A percentile compares a stretch with the other conserved stretches of the same genome.
Evolutionary conservation across 305 asterid genomes (phyloP).

Genomic region (Solanum hybrid): DNA sequence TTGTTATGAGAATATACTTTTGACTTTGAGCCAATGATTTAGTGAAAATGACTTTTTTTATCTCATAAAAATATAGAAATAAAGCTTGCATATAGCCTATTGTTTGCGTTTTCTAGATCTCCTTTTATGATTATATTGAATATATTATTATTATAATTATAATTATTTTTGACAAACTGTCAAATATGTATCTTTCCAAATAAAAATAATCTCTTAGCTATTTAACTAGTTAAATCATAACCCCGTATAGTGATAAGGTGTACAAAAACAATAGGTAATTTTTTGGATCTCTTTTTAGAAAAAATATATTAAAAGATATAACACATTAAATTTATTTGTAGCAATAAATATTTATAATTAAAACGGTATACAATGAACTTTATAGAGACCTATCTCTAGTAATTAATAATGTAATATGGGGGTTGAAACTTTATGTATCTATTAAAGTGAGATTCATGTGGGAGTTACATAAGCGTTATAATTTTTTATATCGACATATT

Average conservation of each 20-base stretch:
- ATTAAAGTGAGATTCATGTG: neutral
- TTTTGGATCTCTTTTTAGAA: neutral
- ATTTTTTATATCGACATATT: neutral
- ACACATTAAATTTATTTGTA: neutral
- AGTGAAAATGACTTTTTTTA: neutral
- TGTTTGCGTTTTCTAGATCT: neutral
- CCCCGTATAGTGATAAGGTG: neutral
- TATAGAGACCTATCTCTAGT: neutral
- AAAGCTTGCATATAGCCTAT: neutral
- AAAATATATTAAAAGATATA: neutral
- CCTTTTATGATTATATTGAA: neutral
- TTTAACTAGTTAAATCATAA: neutral
- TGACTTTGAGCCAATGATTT: neutral
- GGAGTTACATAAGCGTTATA: neutral
- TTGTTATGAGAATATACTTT: neutral
- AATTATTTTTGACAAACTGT: neutral
- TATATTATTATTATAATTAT: neutral
- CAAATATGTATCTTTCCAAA: neutral
- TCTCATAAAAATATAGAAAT: neutral
- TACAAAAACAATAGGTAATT: neutral
- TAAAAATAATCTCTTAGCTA: neutral
- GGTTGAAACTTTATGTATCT: neutral
- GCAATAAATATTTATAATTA: neutral
- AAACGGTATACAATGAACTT: neutral
- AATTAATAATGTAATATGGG: neutral